phyloP scores from a whole-genome alignment of 352 stramenopile species.

The Globisporangium alternatum region DNA sequence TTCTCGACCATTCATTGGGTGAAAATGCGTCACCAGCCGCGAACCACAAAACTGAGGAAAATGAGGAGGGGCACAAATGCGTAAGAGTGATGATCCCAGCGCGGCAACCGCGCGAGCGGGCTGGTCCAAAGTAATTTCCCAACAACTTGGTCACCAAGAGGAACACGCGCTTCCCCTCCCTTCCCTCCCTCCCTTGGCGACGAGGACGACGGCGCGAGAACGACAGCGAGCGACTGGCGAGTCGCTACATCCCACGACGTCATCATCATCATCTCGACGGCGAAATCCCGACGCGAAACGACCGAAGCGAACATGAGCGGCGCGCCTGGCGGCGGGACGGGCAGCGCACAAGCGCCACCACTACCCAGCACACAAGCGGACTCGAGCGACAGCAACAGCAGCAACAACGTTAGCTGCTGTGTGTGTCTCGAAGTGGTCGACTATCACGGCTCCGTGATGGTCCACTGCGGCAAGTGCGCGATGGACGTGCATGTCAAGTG shows the following conservation, averaged over 20 bases:
- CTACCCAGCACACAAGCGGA: background rate
- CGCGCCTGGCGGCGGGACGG: conserved; percentile 1
- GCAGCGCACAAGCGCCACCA: background rate
- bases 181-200: background rate
- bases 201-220: background rate
- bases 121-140: background rate
- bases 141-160: background rate
- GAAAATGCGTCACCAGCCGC: background rate
- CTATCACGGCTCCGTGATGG: conserved; percentile 52
- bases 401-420: conserved; percentile 36
- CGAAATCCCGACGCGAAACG: background rate
- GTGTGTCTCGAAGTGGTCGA: conserved; percentile 75
- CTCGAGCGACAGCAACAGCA: background rate
- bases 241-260: background rate
- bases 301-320: conserved; percentile 1
- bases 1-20: background rate
- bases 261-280: background rate
- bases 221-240: background rate
- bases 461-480: conserved; percentile 58
- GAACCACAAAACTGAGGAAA: background rate
- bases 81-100: background rate
- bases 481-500: conserved; percentile 77
- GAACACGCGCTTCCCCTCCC: background rate
- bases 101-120: background rate
- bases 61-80: background rate